Evolutionary conservation across 1,284 basidiomycete species (phyloP).

Genomic region (Marasmius fiardii): DNA sequence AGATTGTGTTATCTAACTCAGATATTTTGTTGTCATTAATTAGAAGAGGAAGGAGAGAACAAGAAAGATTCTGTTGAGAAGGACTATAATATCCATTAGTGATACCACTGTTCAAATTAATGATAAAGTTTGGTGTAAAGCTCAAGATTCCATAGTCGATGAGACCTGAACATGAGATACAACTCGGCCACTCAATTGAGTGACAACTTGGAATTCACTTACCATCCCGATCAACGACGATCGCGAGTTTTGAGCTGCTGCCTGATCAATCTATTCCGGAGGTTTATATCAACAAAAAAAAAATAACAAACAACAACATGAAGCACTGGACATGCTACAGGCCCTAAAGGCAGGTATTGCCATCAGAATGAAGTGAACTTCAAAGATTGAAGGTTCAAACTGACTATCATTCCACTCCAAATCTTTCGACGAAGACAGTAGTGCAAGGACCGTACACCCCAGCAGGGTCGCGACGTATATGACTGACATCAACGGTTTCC

Average conservation of each 20-base stretch:
- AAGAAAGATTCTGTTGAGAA: no score
- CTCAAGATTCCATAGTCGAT: neutral
- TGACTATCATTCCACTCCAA: neutral
- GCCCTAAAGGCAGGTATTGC: neutral
- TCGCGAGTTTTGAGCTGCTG: neutral
- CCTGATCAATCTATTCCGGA: neutral
- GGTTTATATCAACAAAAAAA: neutral
- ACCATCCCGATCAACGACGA: neutral
- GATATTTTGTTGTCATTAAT: no score
- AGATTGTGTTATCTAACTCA: no score
- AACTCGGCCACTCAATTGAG: no score
- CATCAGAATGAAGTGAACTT: neutral
- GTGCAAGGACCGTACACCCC: neutral
- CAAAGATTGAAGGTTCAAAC: neutral
- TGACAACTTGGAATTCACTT: neutral
- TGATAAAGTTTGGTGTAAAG: neutral
- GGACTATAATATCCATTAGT: neutral
- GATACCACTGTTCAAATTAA: neutral
- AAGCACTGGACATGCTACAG: neutral
- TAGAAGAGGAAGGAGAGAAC: no score
- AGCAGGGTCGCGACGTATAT: neutral
- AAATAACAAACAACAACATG: no score
- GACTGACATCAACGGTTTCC: neutral
- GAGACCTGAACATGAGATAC: neutral
- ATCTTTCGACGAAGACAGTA: neutral